Evolutionary conservation across 768 basidiomycete species (phyloP), one percentile per base, ranked within the genome.

Genomic region (Russula virescens): DNA sequence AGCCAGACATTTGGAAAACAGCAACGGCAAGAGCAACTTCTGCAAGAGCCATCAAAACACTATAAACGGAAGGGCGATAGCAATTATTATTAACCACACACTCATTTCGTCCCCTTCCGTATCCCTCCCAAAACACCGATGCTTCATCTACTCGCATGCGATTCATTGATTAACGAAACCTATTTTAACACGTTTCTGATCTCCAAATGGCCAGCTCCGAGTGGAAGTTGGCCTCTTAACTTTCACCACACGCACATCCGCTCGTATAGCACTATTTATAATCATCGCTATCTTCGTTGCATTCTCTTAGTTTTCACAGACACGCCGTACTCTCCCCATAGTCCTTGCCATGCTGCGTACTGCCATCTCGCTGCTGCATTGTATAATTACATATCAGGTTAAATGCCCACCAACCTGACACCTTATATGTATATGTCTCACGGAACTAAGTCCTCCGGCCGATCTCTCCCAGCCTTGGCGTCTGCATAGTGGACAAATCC

Each of bases 241-340:
- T 19, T 60, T 63, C 62, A 63, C 50, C 28, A 57, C 23, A 62
- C 45, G 56, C 62, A 63, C 62, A 35, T 55, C 58, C 58, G 58
- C 16, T 60, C 58, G 47, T 53, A 47, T 55, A 60, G 56, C 62
- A 59, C 58, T 63, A 63, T 63, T 63, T 60, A 63, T 63, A 63
- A 63, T 63, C 56, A 58, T 58, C 45, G 46, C 46, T 49, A 51
- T 62, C 54, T 56, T 51, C 50, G 47, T 55, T 31, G 45, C 52
- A 48, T 53, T 42, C 31, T 23, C n/a, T 11, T 54, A 42, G 46
- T 54, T 40, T 38, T 49, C 56, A 53, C 51, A 26, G 56, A 9
- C 55, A 55, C 46, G n/a, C 47, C 23, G 43, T 26, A 53, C 31
- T 35, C 25, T 38, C 23, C 19, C 34, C 23, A 48, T 48, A 21